phyloP scores from a whole-genome alignment of 768 basidiomycete species.

The Phanerodontia chrysosporium region DNA sequence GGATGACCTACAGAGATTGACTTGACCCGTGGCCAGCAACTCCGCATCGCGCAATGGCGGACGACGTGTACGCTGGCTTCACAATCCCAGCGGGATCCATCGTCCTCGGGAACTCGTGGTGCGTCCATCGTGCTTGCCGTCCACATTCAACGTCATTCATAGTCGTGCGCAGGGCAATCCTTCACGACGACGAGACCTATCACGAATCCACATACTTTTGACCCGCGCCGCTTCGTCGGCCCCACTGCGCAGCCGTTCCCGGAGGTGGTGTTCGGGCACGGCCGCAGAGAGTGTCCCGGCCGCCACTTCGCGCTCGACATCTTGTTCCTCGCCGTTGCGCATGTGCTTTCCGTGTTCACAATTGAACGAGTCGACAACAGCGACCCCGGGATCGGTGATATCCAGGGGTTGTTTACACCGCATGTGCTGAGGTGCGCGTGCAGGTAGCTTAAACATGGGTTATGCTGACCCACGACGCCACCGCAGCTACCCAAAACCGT shows the following conservation, averaged over 20 bases:
- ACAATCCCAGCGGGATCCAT: slow-evolving; percentile 16
- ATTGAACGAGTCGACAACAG: no score
- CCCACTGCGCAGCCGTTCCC: slow-evolving; percentile 4
- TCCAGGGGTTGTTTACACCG: no score
- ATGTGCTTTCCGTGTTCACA: no score
- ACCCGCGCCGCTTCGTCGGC: slow-evolving; percentile 13
- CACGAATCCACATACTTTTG: slow-evolving; percentile 26
- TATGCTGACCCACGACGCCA: no score
- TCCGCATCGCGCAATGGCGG: slow-evolving; percentile 10
- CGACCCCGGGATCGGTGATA: no score
- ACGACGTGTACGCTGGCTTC: slow-evolving; percentile 18
- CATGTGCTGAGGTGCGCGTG: no score
- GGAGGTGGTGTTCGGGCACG: slow-evolving; percentile 10
- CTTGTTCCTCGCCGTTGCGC: no score
- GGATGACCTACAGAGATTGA: neutral
- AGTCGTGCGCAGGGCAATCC: slow-evolving; percentile 31
- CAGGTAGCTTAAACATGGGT: no score
- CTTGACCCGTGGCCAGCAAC: neutral
- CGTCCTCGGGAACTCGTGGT: slow-evolving; percentile 18
- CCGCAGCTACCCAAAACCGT: neutral
- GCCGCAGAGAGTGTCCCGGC: slow-evolving; percentile 21
- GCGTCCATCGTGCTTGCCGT: neutral
- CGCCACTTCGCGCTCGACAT: slow-evolving; percentile 32
- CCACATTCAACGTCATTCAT: neutral
- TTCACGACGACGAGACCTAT: slow-evolving; percentile 33